Conservation (phyloP, 805 yeast species). For the Starmerella scarabaei region DNA sequence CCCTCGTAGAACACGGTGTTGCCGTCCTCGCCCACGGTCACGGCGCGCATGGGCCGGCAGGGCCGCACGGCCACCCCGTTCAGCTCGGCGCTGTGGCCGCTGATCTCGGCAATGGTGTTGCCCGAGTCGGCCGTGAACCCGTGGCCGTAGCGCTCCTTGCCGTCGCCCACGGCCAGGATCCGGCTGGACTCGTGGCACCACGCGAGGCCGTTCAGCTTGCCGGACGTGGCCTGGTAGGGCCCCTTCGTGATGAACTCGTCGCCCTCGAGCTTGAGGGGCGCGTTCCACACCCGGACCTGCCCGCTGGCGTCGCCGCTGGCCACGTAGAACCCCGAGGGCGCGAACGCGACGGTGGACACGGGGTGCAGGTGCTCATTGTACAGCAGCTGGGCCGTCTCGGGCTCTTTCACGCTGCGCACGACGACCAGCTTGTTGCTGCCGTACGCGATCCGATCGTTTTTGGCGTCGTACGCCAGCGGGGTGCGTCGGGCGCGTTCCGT, state of each 20-base stretch:
- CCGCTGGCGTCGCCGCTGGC: conserved; percentile 94
- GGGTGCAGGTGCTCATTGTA: conserved; percentile 56
- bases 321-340: conserved; percentile 80
- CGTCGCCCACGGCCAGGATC: conserved; percentile 88
- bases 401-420: conserved; percentile 50
- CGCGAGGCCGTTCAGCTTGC: conserved; percentile 66
- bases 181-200: conserved; percentile 88
- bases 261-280: conserved; percentile 30
- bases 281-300: conserved; percentile 65
- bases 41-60: conserved; percentile 82
- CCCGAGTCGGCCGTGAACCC: conserved; percentile 92
- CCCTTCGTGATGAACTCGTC: conserved; percentile 52
- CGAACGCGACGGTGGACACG: conserved; percentile 73
- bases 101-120: conserved; percentile 89
- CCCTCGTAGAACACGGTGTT: conserved; percentile 76
- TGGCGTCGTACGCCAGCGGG: conserved; percentile 61
- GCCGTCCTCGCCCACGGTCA: conserved; percentile 82
- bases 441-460: conserved; percentile 61
- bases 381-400: conserved; percentile 39
- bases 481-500: conserved; percentile 60
- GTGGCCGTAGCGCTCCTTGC: conserved; percentile 82
- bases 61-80: conserved; percentile 78
- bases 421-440: conserved; percentile 69
- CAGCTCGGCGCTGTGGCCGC: conserved; percentile 77
- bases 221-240: conserved; percentile 67